Base-by-base conservation (phyloP, 2,329 filamentous ascomycete genomes). In the Fusarium hainanense region DNA sequence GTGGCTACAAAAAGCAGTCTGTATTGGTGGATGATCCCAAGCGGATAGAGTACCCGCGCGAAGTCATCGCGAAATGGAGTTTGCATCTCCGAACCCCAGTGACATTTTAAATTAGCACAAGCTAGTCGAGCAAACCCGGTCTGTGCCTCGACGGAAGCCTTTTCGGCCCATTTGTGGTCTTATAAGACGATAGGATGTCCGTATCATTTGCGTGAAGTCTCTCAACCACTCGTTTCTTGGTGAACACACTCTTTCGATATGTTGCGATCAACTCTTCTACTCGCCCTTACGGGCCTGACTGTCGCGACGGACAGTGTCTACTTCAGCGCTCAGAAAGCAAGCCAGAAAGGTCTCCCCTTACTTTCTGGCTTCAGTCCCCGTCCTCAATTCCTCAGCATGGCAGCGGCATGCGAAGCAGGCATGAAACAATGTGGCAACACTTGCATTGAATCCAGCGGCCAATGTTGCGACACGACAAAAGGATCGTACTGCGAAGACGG, bases 401-500 rank as follows among this genome's bases (percentile, higher is more conserved):
- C 56, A 6, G 63, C 34, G 12, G 61, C 63, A 30, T 79, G 79
- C 47, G 58, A 58, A 13, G 8, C 63, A 11, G 62, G 69, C 42
- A 55, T 75, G 54, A 68, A 65, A 7, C 21, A 51, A 9, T 81
- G 80, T 48, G 79, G 77, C 55, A 56, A 42, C 49, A 55, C 68
- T 23, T 82, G 80, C 57, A 79, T 80, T 61, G 73, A 76, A 18
- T n/a, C 64, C 11, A 57, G 54, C 11, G 74, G 66, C 14, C 23
- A 59, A n/a, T 82, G 80, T 70, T 80, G 79, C 54, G 50, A 42
- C 61, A 60, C 55, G 42, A 72, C 75, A 48, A 62, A 63, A 18
- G 76, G 77, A 34, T 59, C 72, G 16, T 80, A 75, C 62, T 81
- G 79, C 68, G 71, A 75, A 10, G n/a, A 50, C 14, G 78, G 76